Conservation (phyloP, 257 asterid species). For the Lithospermum erythrorhizon region DNA sequence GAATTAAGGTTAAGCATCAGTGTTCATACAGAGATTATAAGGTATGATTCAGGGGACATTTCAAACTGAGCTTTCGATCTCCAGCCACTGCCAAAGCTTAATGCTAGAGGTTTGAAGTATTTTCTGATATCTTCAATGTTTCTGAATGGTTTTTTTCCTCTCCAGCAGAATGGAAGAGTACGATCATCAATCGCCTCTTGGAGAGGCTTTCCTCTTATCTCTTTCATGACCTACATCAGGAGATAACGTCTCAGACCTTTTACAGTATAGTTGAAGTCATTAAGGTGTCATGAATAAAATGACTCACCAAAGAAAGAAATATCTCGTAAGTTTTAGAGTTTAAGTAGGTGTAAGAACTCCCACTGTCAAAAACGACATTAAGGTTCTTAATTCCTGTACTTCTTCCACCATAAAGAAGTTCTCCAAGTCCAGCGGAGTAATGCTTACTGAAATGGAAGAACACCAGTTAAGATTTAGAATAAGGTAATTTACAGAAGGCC, state of each 20-base stretch:
- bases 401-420: constrained; percentile 64
- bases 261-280: not conserved
- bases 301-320: constrained; percentile 57
- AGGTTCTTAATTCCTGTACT: constrained; percentile 67
- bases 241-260: not conserved
- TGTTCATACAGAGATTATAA: constrained; percentile 69
- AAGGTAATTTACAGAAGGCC: not conserved
- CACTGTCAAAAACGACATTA: constrained; percentile 77
- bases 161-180: constrained; percentile 89
- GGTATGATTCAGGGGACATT: constrained; percentile 75
- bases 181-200: constrained; percentile 59
- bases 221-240: constrained; percentile 45
- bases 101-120: constrained; percentile 71
- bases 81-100: constrained; percentile 65
- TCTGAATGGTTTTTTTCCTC: constrained; percentile 70
- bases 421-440: constrained; percentile 73
- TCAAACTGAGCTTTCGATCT: constrained; percentile 59
- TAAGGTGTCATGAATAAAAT: not conserved
- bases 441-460: constrained; percentile 48
- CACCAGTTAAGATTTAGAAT: constrained; percentile 3
- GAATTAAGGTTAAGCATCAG: constrained; percentile 2
- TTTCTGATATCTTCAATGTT: constrained; percentile 52
- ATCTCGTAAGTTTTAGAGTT: constrained; percentile 56
- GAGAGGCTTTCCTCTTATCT: constrained; percentile 50
- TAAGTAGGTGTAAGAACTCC: constrained; percentile 87